Base-by-base conservation (phyloP, 2,329 filamentous ascomycete genomes). In the Fusarium subtropicale region DNA sequence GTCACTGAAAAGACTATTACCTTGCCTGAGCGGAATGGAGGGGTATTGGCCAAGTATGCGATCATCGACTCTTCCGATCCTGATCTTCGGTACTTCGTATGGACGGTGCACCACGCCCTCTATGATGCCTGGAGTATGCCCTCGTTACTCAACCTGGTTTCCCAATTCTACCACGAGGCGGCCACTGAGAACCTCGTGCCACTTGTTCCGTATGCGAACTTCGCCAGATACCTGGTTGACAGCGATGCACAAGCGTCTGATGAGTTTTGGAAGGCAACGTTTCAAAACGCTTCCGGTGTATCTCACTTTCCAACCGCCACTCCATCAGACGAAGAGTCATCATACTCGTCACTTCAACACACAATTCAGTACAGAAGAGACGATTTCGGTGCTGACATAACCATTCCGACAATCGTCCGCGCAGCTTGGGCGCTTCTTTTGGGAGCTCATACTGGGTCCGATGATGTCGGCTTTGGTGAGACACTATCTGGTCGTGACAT, bases 111-210 rank as follows among this genome's bases (percentile, higher is more conserved):
- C 30, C 71, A 73, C 42, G 66, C 71, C 4, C 38, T 73, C 1
- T 73, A 73, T 8, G 71, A 73, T 38, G 71, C 71, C 5, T 73
- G 71, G 71, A 72, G 71, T 24, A 73, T 73, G 70, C 56, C 70
- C 0, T 47, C 56, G 15, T 18, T 73, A 1, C 47, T 73, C 2
- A 63, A 59, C 8, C 15, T 71, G 7, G 62, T 69, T 1, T 60
- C 48, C 0, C 41, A 65, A 5, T 51, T 52, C 4, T 73, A 73
- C 22, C 12, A 62, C 6, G 44, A 34, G 39, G 41, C 56, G 2
- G 22, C 10, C 1, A 9, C 20, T 0, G 10, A 38, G n/a, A 12
- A n/a, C 3, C 54, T 50, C 24, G 4, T 3, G 0, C 50, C 33
- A 2, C 4, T 15, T 6, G 22, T 56, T 4, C 47, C 59, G 2